These are phyloP conservation scores for Wickerhamomyces alni DNA, from an alignment of 805 yeast species.

Conservation along the genomic window DNA sequence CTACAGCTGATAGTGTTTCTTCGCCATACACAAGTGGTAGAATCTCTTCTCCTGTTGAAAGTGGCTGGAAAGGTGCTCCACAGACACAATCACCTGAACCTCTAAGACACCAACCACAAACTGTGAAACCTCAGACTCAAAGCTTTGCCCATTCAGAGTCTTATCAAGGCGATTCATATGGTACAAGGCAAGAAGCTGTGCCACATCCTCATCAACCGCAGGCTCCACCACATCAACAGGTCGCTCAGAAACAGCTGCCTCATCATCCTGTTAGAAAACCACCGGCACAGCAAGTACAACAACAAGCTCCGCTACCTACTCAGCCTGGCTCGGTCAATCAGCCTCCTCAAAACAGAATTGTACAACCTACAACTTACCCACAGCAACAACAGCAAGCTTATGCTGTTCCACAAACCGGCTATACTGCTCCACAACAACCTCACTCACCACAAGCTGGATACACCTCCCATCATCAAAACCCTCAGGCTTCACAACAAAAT, in stretches of 20 bases:
- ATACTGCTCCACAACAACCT: neutral
- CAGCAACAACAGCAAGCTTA: neutral
- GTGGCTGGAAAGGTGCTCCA: neutral
- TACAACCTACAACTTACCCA: no score
- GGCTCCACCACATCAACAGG: neutral
- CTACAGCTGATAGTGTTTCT: conserved; percentile 10
- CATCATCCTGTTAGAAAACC: conserved; percentile 9
- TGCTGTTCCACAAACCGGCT: neutral
- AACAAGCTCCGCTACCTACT: conserved; percentile 10
- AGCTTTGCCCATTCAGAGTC: conserved; percentile 16
- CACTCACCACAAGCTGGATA: neutral
- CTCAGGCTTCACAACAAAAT: conserved; percentile 1
- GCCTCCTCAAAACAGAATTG: no score
- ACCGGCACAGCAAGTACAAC: conserved; percentile 1
- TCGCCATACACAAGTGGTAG: conserved; percentile 20
- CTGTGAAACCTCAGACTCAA: conserved; percentile 20
- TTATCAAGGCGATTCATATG: conserved; percentile 11
- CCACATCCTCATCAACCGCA: conserved; percentile 9
- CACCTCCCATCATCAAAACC: no score
- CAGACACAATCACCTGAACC: conserved; percentile 7
- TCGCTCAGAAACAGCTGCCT: conserved; percentile 7
- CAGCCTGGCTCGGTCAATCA: no score
- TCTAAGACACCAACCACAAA: neutral
- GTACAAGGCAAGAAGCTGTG: neutral
- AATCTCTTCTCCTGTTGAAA: conserved; percentile 12